Conservation (phyloP, 208 protist species). For the Leptomonas pyrrhocoris region DNA sequence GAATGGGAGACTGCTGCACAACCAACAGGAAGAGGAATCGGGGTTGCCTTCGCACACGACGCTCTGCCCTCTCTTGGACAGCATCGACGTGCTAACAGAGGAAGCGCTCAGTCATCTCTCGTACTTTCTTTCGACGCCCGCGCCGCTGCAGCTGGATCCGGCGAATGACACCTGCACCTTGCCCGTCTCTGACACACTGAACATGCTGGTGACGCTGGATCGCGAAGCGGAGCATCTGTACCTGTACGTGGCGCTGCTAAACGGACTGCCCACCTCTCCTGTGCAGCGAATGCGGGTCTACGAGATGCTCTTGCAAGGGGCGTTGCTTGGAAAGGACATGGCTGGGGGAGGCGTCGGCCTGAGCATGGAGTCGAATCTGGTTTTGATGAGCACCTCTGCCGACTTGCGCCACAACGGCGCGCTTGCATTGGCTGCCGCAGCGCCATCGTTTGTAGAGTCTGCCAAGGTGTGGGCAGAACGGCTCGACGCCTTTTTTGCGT, state of each 20-base stretch:
- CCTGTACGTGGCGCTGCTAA: conserved; percentile 78
- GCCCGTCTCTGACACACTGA: conserved; percentile 35
- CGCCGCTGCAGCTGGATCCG: conserved; percentile 48
- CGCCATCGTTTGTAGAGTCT: conserved; percentile 55
- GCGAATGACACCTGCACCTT: conserved; percentile 74
- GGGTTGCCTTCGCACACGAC: too few relatives aligned
- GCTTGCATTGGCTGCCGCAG: conserved; percentile 46
- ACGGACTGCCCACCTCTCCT: conserved; percentile 46
- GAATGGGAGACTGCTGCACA: too few relatives aligned
- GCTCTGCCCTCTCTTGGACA: background rate
- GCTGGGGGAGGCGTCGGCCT: conserved; percentile 78
- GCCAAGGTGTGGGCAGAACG: conserved; percentile 43
- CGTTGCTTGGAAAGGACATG: conserved; percentile 80
- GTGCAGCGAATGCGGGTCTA: conserved; percentile 55
- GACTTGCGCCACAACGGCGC: conserved; percentile 60
- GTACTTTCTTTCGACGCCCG: conserved; percentile 20
- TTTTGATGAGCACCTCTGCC: conserved; percentile 76
- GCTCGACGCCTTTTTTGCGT: conserved; percentile 9
- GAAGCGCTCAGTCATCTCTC: conserved; percentile 36
- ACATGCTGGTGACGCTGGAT: conserved; percentile 80
- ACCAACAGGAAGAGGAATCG: too few relatives aligned
- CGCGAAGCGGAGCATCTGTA: conserved; percentile 63
- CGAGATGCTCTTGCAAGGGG: conserved; percentile 72
- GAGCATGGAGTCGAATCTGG: conserved; percentile 57
- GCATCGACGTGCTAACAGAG: conserved; percentile 33